Evolutionary conservation across 495 filamentous ascomycete species (phyloP).

Genomic region (Penicillium herquei): DNA sequence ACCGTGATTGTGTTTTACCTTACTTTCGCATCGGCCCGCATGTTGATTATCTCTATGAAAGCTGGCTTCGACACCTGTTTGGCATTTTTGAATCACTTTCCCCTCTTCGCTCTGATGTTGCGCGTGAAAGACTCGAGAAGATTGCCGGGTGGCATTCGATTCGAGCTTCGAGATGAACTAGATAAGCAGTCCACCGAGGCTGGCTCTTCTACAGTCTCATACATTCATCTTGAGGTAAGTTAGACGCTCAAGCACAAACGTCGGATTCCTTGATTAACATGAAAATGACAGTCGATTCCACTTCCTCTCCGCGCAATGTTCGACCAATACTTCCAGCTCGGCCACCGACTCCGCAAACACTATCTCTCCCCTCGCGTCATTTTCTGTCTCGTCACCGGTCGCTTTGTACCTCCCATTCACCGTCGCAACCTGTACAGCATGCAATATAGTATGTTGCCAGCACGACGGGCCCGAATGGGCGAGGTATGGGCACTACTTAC

Average conservation of each 20-base stretch:
- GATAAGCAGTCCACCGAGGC: constrained; percentile 21
- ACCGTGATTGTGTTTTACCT: constrained; percentile 96
- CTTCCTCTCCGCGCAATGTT: constrained; percentile 91
- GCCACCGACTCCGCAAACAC: constrained; percentile 87
- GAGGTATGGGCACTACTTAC: constrained; percentile 85
- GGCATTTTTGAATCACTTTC: constrained; percentile 96
- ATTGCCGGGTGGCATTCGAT: constrained; percentile 89
- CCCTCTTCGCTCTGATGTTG: constrained; percentile 95
- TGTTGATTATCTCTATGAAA: constrained; percentile 91
- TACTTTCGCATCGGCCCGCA: constrained; percentile 90
- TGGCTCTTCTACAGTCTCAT: constrained; percentile 54
- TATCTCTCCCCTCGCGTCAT: constrained; percentile 88
- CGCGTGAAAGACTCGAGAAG: constrained; percentile 89
- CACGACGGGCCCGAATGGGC: constrained; percentile 69
- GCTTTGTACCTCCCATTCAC: constrained; percentile 88
- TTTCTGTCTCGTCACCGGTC: constrained; percentile 81
- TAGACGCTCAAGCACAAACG: not conserved
- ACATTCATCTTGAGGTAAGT: constrained; percentile 75
- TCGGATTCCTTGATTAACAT: too few species aligned
- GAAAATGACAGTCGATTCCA: constrained; percentile 66
- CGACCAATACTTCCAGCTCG: constrained; percentile 94
- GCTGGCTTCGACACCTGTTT: constrained; percentile 85
- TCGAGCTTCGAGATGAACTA: constrained; percentile 71
- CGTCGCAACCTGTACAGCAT: constrained; percentile 92
- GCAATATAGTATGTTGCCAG: constrained; percentile 97